Evolutionary conservation across 176 grass and related monocot species (phyloP).

Genomic region (Bromus sterilis): DNA sequence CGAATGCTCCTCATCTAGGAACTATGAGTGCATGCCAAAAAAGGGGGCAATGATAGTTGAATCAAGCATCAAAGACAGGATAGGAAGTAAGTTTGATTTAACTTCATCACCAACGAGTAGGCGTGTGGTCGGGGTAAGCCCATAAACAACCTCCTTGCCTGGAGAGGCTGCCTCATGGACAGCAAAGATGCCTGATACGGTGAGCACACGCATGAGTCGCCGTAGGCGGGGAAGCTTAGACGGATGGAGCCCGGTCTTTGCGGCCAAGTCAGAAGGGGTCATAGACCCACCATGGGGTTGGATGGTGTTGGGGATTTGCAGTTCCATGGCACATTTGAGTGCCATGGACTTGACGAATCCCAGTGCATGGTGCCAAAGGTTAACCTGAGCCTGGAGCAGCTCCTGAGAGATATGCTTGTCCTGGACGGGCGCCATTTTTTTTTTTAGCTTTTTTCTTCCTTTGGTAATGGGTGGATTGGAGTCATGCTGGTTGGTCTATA

Average conservation of each 20-base stretch:
- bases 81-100: not conserved
- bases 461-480: not conserved
- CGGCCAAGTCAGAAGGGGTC: conserved; percentile 10
- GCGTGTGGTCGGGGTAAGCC: conserved; percentile 19
- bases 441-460: not conserved
- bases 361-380: conserved; percentile 29
- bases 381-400: conserved; percentile 21
- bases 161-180: not conserved
- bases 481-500: not conserved
- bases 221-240: conserved; percentile 5
- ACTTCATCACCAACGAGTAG: not conserved
- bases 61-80: not conserved
- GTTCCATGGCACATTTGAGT: conserved; percentile 41
- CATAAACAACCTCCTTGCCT: conserved; percentile 9
- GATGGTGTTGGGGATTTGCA: conserved; percentile 38
- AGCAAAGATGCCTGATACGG: conserved; percentile 9
- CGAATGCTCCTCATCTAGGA: conserved; percentile 5
- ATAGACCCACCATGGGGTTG: conserved; percentile 9
- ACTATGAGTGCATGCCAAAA: conserved; percentile 15
- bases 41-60: conserved; percentile 12
- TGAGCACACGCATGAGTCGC: conserved; percentile 31
- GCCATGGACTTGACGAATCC: conserved; percentile 32
- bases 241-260: not conserved
- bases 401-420: not conserved
- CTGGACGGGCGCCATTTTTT: not conserved